Evolutionary conservation across 2,329 filamentous ascomycete species (phyloP).

Genomic region (Dothideomycetes sp.): DNA sequence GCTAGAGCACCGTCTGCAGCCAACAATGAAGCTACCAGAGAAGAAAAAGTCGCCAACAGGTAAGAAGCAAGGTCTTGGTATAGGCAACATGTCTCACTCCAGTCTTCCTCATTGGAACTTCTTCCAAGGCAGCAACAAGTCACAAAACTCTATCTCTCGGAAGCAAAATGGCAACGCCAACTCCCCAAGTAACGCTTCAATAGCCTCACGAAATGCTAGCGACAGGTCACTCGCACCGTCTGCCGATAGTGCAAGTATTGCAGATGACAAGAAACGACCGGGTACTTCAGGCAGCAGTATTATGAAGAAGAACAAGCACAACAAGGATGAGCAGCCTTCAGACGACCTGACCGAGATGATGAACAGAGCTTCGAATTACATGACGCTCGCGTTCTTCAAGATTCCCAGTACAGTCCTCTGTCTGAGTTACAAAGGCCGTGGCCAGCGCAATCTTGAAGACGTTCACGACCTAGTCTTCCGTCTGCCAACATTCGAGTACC

Average conservation of each 20-base stretch:
- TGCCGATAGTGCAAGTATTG: conserved; percentile 16
- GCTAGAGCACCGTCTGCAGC: conserved; percentile 70
- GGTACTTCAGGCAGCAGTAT: not conserved
- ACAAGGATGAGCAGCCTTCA: conserved; percentile 45
- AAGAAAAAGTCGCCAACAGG: conserved; percentile 15
- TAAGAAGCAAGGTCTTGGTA: conserved; percentile 22
- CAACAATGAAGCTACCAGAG: conserved; percentile 56
- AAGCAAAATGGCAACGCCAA: conserved; percentile 14
- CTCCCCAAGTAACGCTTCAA: conserved; percentile 14
- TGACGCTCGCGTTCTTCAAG: conserved; percentile 92
- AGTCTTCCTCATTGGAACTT: conserved; percentile 29
- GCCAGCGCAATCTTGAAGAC: conserved; percentile 90
- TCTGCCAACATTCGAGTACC: conserved; percentile 85
- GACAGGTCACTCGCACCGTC: not conserved
- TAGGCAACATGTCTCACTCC: conserved; percentile 13
- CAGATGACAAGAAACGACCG: conserved; percentile 11
- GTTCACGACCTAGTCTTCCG: conserved; percentile 97
- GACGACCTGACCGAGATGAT: conserved; percentile 98
- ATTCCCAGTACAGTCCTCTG: conserved; percentile 93
- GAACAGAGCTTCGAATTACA: conserved; percentile 85
- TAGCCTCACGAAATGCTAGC: conserved; percentile 9
- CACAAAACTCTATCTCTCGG: conserved; percentile 10
- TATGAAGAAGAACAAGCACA: conserved; percentile 31
- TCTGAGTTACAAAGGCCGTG: conserved; percentile 91
- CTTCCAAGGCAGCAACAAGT: conserved; percentile 30